These are phyloP conservation scores for Neonectria coccinea DNA, from an alignment of 2,329 filamentous ascomycete species.

Conservation along the genomic window DNA sequence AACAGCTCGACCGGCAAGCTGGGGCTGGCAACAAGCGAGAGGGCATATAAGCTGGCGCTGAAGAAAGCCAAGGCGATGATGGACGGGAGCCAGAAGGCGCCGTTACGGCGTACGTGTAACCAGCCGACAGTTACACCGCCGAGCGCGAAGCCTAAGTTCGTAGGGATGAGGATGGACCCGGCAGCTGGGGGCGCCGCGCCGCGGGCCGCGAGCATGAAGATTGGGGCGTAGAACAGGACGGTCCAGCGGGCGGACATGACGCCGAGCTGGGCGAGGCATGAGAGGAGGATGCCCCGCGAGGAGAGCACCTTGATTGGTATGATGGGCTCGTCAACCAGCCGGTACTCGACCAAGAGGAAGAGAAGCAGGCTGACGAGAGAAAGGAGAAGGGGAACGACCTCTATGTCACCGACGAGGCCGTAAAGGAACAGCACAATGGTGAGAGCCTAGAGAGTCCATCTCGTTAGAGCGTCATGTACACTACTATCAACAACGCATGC, in stretches of 20 bases:
- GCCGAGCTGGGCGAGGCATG: conserved; percentile 79
- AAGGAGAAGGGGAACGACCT: conserved; percentile 68
- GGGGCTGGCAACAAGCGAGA: conserved; percentile 67
- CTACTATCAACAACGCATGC: not conserved
- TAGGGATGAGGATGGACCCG: conserved; percentile 82
- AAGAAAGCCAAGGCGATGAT: conserved; percentile 73
- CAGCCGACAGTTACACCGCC: conserved; percentile 80
- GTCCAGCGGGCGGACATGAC: conserved; percentile 86
- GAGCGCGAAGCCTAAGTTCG: conserved; percentile 81
- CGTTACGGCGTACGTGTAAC: conserved; percentile 78
- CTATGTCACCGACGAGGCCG: conserved; percentile 73
- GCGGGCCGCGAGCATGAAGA: conserved; percentile 82
- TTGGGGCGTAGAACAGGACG: conserved; percentile 83
- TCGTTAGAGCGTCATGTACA: conserved; percentile 16
- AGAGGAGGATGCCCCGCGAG: conserved; percentile 77
- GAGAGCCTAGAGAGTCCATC: conserved; percentile 58
- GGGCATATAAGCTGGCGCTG: conserved; percentile 65
- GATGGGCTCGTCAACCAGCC: conserved; percentile 75
- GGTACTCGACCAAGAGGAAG: conserved; percentile 73
- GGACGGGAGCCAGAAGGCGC: conserved; percentile 77
- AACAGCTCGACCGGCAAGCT: conserved; percentile 64
- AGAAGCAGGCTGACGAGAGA: conserved; percentile 64
- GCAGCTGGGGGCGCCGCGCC: conserved; percentile 76
- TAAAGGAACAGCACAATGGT: conserved; percentile 80
- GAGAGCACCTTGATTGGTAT: conserved; percentile 78